A percentile compares a stretch with the other conserved stretches of the same genome.
These are phyloP conservation scores for Phytopythium helicoides DNA, from an alignment of 352 stramenopile species.

Conservation along the genomic window DNA sequence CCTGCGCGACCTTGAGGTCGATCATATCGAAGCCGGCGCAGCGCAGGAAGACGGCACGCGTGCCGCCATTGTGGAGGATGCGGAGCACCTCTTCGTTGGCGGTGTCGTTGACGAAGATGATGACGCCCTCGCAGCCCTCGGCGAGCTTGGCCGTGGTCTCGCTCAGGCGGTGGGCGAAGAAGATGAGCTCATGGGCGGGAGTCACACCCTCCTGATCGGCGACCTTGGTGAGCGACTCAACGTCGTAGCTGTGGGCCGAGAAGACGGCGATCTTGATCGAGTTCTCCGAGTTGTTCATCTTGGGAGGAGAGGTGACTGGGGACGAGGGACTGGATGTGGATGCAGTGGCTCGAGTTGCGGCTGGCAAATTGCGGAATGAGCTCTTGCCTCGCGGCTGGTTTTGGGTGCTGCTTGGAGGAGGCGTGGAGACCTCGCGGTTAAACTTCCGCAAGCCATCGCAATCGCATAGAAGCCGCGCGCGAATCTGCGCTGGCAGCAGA, in stretches of 20 bases:
- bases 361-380: no score
- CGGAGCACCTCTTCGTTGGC: conserved; percentile 59
- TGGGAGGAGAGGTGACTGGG: conserved; percentile 32
- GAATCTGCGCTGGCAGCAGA: no score
- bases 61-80: conserved; percentile 40
- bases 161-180: conserved; percentile 54
- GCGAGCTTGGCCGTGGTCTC: conserved; percentile 48
- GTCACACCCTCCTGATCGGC: conserved; percentile 40
- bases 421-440: no score
- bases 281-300: no score
- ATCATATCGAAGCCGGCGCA: conserved; percentile 82
- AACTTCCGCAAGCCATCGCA: no score
- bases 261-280: conserved; percentile 66
- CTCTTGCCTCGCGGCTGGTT: no score
- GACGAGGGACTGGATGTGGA: neutral
- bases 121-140: conserved; percentile 51
- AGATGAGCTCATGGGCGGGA: conserved; percentile 48
- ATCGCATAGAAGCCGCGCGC: no score
- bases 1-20: conserved; percentile 44
- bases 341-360: no score
- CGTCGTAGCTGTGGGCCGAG: conserved; percentile 47
- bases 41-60: conserved; percentile 70
- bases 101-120: conserved; percentile 87
- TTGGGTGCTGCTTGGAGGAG: no score
- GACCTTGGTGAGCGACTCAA: conserved; percentile 41